Conservation (phyloP, 192 early-diverging fungal genomes). For the Backusella morwellensis region DNA sequence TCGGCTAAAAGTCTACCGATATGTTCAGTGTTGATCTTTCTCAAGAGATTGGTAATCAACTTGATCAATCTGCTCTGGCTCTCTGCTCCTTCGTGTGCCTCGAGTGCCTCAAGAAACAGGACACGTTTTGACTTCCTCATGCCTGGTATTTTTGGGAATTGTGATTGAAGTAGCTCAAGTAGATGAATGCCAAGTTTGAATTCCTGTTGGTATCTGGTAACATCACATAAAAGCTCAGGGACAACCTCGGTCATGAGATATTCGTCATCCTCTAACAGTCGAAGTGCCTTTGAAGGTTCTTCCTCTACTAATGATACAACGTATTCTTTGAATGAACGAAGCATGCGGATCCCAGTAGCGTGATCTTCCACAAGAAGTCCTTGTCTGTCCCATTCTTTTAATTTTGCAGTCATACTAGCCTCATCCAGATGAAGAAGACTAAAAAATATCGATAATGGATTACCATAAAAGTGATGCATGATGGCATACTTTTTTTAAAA, state of each 20-base stretch:
- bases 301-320: slow-evolving; percentile 41
- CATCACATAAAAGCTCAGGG: slow-evolving; percentile 42
- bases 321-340: slow-evolving; percentile 59
- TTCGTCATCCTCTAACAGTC: slow-evolving; percentile 59
- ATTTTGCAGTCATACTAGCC: neutral
- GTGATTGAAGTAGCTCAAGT: slow-evolving; percentile 56
- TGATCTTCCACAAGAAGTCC: slow-evolving; percentile 50
- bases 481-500: slow-evolving; percentile 60
- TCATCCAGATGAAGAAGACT: neutral
- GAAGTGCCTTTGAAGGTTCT: slow-evolving; percentile 39
- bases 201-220: slow-evolving; percentile 54
- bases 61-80: neutral
- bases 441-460: slow-evolving; percentile 66
- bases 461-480: slow-evolving; percentile 86
- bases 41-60: slow-evolving; percentile 38
- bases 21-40: slow-evolving; percentile 24
- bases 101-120: slow-evolving; percentile 65
- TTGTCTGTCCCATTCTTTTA: slow-evolving; percentile 9
- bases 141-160: slow-evolving; percentile 40
- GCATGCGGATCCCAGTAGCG: slow-evolving; percentile 67
- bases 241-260: slow-evolving; percentile 52
- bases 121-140: slow-evolving; percentile 58
- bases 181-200: slow-evolving; percentile 64
- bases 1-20: slow-evolving; percentile 7
- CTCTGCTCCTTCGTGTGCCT: slow-evolving; percentile 31